Base-by-base conservation (phyloP, 805 yeast genomes). In the Starmera caribaea region DNA sequence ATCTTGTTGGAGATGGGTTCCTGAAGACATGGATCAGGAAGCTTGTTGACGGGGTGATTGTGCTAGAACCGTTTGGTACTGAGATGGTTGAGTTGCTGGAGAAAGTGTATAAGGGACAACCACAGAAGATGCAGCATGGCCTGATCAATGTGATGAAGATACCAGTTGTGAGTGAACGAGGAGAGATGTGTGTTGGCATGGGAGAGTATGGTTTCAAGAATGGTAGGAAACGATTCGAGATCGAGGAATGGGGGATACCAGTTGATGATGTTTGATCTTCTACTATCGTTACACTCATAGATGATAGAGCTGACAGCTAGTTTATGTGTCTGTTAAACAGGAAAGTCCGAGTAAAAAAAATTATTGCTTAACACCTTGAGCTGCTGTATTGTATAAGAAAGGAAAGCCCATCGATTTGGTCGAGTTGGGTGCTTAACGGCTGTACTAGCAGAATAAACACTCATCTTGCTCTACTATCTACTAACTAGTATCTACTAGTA, bases 171-270 rank as follows among this genome's bases (percentile, higher is more conserved):
- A 76, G 86, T 40, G 88, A 80, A 36, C 58, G 78, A 16, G 97
- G 98, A 1, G 68, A 76, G 49, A 89, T 88, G 96, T 74, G 76
- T 46, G 72, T 76, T 1, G 73, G 77, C 41, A 68, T 69, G 42
- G 80, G 83, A 43, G 97, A 89, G 59, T 81, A 74, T 58, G 87
- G 95, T 5, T 90, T 89, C 63, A 79, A 80, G 54, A 85, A 87
- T 47, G 90, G 96, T 12, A 73, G 83, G 45, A 76, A 78, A 58
- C 78, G 73, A 50, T 87, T 90, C 55, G 96, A 85, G 52, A 81
- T 92, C 39, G 90, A 85, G 48, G 86, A 80, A 52, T 92, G 96
- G 95, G 86, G 95, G n/a, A 92, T 92, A 38, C 97, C 98, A 0
- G 95, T 90, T 3, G 96, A 88, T 41, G 94, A 82, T 42, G 26